These are phyloP conservation scores for Elaeagnus macrophylla DNA, from an alignment of 306 rosid genomes.

Conservation along the genomic window DNA sequence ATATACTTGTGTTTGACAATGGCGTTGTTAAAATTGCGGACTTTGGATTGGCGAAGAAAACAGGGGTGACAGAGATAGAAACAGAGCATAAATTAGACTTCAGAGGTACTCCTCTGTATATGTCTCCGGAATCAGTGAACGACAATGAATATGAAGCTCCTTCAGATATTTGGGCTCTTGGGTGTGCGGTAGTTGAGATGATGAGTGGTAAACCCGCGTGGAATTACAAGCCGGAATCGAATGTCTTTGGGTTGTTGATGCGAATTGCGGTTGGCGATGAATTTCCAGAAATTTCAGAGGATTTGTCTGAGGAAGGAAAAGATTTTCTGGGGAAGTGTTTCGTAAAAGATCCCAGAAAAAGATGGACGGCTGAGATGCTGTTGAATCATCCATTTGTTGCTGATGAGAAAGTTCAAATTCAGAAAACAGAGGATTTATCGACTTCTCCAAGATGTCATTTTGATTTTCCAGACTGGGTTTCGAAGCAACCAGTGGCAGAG, in stretches of 20 bases:
- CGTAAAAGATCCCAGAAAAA: not conserved
- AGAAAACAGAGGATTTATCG: not conserved
- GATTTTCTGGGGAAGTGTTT: not conserved
- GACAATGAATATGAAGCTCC: slow-evolving; percentile 24
- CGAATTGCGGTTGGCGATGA: slow-evolving; percentile 16
- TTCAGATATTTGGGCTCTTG: not conserved
- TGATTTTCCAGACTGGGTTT: slow-evolving; percentile 56
- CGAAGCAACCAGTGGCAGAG: slow-evolving; percentile 5
- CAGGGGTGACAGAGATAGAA: not conserved
- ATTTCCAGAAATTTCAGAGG: not conserved
- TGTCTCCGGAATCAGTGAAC: slow-evolving; percentile 78
- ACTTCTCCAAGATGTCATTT: slow-evolving; percentile 54
- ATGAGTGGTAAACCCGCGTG: not conserved
- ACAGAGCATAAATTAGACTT: slow-evolving; percentile 7
- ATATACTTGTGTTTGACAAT: not conserved
- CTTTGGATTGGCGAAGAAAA: slow-evolving; percentile 2
- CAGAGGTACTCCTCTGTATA: slow-evolving; percentile 69
- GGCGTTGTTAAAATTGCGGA: not conserved
- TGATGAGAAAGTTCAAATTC: slow-evolving; percentile 7
- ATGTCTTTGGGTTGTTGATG: not conserved
- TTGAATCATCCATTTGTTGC: not conserved
- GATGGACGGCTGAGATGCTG: slow-evolving; percentile 1
- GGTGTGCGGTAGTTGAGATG: not conserved
- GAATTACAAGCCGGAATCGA: not conserved
- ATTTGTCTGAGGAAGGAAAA: not conserved